Conservation (phyloP, 768 basidiomycete genomes). For the Guyanaporus albipodus region DNA sequence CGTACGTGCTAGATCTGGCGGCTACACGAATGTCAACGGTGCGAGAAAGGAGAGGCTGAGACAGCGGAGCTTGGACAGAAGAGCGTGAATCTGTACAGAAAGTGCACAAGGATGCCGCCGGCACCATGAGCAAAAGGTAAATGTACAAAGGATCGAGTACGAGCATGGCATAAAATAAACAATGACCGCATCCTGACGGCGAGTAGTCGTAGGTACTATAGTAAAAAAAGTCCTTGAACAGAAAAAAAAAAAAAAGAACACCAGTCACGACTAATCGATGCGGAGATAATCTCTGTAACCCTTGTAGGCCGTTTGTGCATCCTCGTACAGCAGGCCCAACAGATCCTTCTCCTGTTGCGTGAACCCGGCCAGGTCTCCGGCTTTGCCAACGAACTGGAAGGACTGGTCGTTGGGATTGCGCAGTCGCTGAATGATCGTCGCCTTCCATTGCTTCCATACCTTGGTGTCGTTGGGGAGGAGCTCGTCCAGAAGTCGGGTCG, state of each 20-base stretch:
- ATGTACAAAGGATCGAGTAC: too few relatives aligned
- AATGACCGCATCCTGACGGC: too few relatives aligned
- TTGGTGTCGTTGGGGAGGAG: constrained; percentile 19
- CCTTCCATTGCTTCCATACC: constrained; percentile 22
- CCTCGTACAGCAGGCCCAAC: constrained; percentile 8
- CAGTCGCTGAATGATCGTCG: constrained; percentile 4
- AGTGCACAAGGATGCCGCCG: not conserved
- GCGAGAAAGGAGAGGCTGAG: too few relatives aligned
- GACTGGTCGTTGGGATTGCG: not conserved
- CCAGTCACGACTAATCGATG: not conserved
- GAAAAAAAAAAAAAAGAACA: not conserved
- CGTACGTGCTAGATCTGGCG: too few relatives aligned
- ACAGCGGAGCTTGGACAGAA: not conserved
- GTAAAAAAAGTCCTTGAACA: too few relatives aligned
- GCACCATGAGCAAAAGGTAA: too few relatives aligned
- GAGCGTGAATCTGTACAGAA: not conserved
- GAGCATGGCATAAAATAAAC: too few relatives aligned
- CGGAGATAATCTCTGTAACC: constrained; percentile 11
- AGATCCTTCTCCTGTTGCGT: constrained; percentile 10
- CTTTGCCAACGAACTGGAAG: not conserved
- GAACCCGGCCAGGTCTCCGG: not conserved
- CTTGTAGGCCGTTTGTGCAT: constrained; percentile 9
- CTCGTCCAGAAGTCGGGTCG: constrained; percentile 9
- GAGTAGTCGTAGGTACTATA: too few relatives aligned
- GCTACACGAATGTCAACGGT: not conserved